Percentiles rank a stretch among this genome's conserved stretches.
Conservation (phyloP, 2,329 filamentous ascomycete genomes). For the Arthrobotrys megalospora region DNA sequence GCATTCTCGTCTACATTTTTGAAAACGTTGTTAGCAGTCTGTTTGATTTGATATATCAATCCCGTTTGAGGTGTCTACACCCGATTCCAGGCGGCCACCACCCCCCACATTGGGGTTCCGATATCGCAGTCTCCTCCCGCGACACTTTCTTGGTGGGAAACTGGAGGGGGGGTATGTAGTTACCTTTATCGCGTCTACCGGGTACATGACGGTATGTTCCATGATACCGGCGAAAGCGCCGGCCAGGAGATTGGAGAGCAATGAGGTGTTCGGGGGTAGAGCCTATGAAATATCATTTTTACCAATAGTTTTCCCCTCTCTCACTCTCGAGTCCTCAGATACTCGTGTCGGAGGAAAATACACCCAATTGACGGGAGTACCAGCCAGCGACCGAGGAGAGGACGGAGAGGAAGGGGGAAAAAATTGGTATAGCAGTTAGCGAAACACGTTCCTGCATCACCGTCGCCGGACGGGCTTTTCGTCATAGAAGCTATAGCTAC, state of each 20-base stretch:
- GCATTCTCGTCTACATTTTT: conserved; percentile 87
- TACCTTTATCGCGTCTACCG: conserved; percentile 97
- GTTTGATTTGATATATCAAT: conserved; percentile 2
- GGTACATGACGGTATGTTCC: conserved; percentile 99
- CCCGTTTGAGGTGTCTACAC: conserved; percentile 15
- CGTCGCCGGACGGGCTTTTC: conserved; percentile 18
- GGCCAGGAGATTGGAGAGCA: conserved; percentile 93
- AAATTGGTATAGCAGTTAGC: conserved; percentile 14
- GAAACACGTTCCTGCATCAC: conserved; percentile 17
- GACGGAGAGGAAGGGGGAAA: conserved; percentile 5
- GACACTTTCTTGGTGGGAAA: background rate
- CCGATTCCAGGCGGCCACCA: conserved; percentile 1
- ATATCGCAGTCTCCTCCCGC: conserved; percentile 4
- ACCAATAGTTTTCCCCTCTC: conserved; percentile 8
- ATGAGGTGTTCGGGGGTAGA: conserved; percentile 64
- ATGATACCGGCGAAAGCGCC: conserved; percentile 97
- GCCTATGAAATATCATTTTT: conserved; percentile 44
- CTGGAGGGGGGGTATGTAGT: conserved; percentile 58
- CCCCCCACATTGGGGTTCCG: conserved; percentile 4
- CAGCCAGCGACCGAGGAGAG: conserved; percentile 2
- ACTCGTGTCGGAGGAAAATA: conserved; percentile 1
- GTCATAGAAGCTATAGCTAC: conserved; percentile 17
- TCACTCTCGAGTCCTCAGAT: background rate
- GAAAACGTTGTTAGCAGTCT: conserved; percentile 46
- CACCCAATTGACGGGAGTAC: conserved; percentile 23